A percentile compares a stretch with the other conserved stretches of the same genome.
These are phyloP conservation scores for Flaveria floridana DNA, from an alignment of 140 eudicot genomes.

Conservation along the genomic window DNA sequence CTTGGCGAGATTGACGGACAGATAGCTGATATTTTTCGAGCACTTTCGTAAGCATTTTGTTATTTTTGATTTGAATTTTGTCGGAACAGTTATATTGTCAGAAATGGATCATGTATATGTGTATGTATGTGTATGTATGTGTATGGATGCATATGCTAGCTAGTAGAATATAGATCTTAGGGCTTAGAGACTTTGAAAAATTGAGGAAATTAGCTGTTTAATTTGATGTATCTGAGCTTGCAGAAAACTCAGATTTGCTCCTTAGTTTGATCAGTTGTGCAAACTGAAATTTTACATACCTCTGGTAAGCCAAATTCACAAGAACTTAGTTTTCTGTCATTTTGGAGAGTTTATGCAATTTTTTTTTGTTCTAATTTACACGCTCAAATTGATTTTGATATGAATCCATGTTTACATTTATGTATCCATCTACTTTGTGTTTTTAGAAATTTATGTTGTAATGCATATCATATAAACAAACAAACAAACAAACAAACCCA, in stretches of 20 bases:
- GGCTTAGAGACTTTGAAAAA: neutral
- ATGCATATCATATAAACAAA: constrained; percentile 7
- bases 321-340: neutral
- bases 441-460: constrained; percentile 1
- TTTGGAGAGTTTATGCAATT: too few species aligned
- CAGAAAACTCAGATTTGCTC: constrained; percentile 13
- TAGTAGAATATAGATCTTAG: constrained; percentile 24
- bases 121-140: neutral
- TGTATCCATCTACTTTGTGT: constrained; percentile 13
- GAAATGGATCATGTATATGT: constrained; percentile 12
- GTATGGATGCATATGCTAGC: constrained; percentile 8
- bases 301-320: neutral
- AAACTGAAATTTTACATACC: neutral
- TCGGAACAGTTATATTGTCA: neutral
- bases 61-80: neutral
- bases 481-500: too few species aligned
- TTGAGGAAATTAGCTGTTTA: constrained; percentile 12
- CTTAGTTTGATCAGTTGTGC: constrained; percentile 22
- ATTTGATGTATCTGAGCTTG: constrained; percentile 15
- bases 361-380: neutral
- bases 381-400: neutral
- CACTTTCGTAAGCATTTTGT: constrained; percentile 67
- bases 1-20: constrained; percentile 90
- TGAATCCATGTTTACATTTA: neutral
- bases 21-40: constrained; percentile 78